These are phyloP conservation scores for Mycena indigotica DNA, from an alignment of 768 basidiomycete genomes.

Conservation along the genomic window DNA sequence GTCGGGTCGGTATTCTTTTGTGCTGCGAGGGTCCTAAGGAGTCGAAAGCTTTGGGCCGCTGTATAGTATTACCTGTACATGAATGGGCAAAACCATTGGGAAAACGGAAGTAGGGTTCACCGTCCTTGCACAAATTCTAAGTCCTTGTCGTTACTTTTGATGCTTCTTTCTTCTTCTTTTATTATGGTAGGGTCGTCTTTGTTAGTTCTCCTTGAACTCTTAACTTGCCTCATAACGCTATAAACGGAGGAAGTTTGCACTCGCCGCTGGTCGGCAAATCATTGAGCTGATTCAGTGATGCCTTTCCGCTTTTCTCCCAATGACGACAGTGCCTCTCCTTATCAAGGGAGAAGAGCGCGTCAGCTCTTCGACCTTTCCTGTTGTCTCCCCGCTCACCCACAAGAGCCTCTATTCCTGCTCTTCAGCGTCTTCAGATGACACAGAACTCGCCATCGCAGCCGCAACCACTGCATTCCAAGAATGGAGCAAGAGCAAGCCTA, in stretches of 20 bases:
- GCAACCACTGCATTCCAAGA: conserved; percentile 17
- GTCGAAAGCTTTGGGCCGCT: neutral
- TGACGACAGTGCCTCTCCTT: conserved; percentile 16
- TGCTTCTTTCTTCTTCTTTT: too few species aligned
- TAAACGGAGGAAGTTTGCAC: too few species aligned
- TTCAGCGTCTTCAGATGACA: conserved; percentile 9
- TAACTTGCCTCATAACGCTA: too few species aligned
- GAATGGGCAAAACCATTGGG: too few species aligned
- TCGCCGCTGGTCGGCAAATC: too few species aligned
- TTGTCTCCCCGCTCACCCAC: conserved; percentile 16
- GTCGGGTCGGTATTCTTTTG: conserved; percentile 11
- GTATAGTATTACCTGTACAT: too few species aligned
- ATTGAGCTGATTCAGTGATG: too few species aligned
- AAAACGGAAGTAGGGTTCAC: too few species aligned
- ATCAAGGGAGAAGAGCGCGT: conserved; percentile 18
- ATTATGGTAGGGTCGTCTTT: too few species aligned
- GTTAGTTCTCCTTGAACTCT: too few species aligned
- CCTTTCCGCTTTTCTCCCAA: neutral
- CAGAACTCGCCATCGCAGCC: conserved; percentile 14
- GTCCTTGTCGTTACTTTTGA: too few species aligned
- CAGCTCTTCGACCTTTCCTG: conserved; percentile 12
- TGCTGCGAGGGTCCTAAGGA: conserved; percentile 10
- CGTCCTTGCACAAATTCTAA: too few species aligned
- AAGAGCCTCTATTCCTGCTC: conserved; percentile 13
- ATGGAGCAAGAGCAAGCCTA: conserved; percentile 21